Conservation (phyloP, 805 yeast genomes). For the Suhomyces faveliae region DNA sequence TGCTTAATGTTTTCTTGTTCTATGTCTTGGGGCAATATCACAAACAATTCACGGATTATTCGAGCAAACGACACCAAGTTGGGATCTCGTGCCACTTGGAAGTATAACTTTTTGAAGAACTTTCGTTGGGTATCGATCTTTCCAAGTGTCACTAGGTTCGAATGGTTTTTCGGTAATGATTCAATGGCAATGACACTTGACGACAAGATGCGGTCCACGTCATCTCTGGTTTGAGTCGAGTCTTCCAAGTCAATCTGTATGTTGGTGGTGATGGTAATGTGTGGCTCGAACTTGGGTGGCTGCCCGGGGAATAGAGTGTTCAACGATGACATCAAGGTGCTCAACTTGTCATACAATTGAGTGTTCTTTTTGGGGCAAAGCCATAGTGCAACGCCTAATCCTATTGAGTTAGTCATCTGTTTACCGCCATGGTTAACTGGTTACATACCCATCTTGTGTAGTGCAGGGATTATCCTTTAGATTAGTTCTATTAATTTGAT, state of each 20-base stretch:
- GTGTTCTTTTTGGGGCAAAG: slow-evolving; percentile 62
- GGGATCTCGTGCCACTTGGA: slow-evolving; percentile 45
- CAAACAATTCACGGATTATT: slow-evolving; percentile 57
- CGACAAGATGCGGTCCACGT: slow-evolving; percentile 57
- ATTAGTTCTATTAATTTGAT: not conserved
- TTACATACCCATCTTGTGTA: slow-evolving; percentile 6
- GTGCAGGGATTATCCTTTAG: not conserved
- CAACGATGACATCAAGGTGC: slow-evolving; percentile 60
- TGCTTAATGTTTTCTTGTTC: slow-evolving; percentile 34
- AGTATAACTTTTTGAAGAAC: slow-evolving; percentile 53
- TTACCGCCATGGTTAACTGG: not conserved
- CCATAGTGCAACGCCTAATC: slow-evolving; percentile 64
- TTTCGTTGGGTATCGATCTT: slow-evolving; percentile 47
- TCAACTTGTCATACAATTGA: slow-evolving; percentile 53
- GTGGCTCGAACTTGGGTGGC: slow-evolving; percentile 71
- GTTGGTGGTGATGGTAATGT: slow-evolving; percentile 70
- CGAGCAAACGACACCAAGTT: slow-evolving; percentile 52
- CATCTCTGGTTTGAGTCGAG: slow-evolving; percentile 43
- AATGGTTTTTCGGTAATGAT: slow-evolving; percentile 41
- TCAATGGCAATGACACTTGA: slow-evolving; percentile 56
- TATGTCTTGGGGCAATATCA: slow-evolving; percentile 41
- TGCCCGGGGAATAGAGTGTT: slow-evolving; percentile 68
- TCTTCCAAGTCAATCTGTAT: slow-evolving; percentile 43
- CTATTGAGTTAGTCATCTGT: slow-evolving; percentile 3
- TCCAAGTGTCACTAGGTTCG: slow-evolving; percentile 39